Conservation (phyloP, 2,329 filamentous ascomycete genomes). For the Raffaelea arxii region DNA sequence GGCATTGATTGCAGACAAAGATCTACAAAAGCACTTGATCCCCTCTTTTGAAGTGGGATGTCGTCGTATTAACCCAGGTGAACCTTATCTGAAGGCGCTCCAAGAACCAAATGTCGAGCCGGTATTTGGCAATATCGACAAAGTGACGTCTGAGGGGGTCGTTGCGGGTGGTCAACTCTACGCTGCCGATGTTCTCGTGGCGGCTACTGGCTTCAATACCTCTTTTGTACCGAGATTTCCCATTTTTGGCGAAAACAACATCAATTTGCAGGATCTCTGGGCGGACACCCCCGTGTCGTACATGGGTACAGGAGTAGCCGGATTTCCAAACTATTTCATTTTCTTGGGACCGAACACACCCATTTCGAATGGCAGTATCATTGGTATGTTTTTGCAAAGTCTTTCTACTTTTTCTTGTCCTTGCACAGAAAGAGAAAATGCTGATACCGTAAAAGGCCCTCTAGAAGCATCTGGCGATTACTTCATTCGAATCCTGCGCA, state of each 20-base stretch:
- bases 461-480: constrained; percentile 18
- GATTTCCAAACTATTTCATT: too few relatives aligned
- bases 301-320: too few relatives aligned
- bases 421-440: neutral
- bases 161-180: neutral
- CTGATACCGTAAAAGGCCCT: constrained; percentile 9
- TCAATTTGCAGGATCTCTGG: neutral
- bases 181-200: neutral
- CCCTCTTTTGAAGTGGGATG: too few relatives aligned
- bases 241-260: neutral
- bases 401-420: neutral
- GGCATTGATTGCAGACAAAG: too few relatives aligned
- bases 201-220: constrained; percentile 1
- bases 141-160: too few relatives aligned
- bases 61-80: too few relatives aligned
- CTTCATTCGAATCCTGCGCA: constrained; percentile 16
- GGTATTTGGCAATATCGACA: too few relatives aligned
- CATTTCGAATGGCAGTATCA: constrained; percentile 6
- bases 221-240: neutral
- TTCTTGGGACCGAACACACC: too few relatives aligned
- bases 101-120: too few relatives aligned
- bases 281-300: too few relatives aligned
- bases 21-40: too few relatives aligned
- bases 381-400: neutral
- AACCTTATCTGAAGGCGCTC: too few relatives aligned